Evolutionary conservation across 768 basidiomycete genomes (phyloP), one percentile per base, ranked within the genome.

Genomic region (Rhodotorula paludigena): DNA sequence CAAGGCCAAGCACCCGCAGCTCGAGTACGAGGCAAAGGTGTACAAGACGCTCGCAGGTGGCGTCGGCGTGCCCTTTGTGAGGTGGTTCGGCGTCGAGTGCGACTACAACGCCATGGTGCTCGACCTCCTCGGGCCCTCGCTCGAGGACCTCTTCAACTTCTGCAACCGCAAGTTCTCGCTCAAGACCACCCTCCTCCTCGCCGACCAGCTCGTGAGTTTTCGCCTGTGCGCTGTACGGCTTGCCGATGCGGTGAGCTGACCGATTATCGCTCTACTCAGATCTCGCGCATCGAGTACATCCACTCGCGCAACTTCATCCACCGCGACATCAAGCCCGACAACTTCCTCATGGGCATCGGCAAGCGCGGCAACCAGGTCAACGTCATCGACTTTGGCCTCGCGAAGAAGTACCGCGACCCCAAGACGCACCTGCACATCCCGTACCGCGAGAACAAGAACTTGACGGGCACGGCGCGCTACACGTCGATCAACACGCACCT

Each of bases 91-190:
- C 57, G 81, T 81, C 49, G 82, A 99, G 80, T 99, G 96, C 80
- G 94, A 99, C 79, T 99, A 97, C 84, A 98, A 98, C 67, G 96
- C 96, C 54, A 99, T 99, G 96, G 96, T 99, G 63, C 82, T 99
- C 75, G 96, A 98, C 80, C 86, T 98, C 61, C 86, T 98, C 38
- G 92, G 92, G 0, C 91, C 91, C 23, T 80, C 78, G 49, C 76
- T 81, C 61, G 81, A 81, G 73, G 80, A 81, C 70, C 76, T 81
- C 30, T 81, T 80, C 79, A 80, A 80, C 77, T 81, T 81, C 74
- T 79, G 76, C 76, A 92, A 92, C 81, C 85, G 89, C 64, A 88
- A 90, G 76, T 97, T 99, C 78, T 87, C 87, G 6, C 83, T 98
- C 77, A 97, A 94, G 83, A 96, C 94, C 5, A 90, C 96, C 25